Evolutionary conservation across 345 rosid species (phyloP).

Genomic region (Cardiospermum halicacabum): DNA sequence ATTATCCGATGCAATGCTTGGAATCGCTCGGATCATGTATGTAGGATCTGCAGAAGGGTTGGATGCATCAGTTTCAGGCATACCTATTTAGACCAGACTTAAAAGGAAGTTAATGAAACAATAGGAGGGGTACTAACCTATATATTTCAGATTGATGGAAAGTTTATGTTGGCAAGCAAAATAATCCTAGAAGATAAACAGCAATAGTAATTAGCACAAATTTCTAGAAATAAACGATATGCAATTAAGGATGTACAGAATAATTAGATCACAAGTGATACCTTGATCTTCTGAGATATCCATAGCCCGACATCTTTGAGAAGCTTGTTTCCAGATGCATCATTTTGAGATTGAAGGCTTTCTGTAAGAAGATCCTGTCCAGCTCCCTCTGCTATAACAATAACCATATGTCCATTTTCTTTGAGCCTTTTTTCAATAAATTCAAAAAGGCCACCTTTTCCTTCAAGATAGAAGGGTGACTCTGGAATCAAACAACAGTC

Average conservation of each 20-base stretch:
- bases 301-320: slow-evolving; percentile 78
- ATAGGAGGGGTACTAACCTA: slow-evolving; percentile 37
- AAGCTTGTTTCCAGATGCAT: slow-evolving; percentile 86
- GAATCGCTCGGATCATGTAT: slow-evolving; percentile 84
- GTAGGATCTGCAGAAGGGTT: slow-evolving; percentile 64
- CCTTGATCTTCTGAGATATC: slow-evolving; percentile 75
- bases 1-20: slow-evolving; percentile 80
- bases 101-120: slow-evolving; percentile 2
- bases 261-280: slow-evolving; percentile 16
- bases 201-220: background rate
- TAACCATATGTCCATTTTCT: slow-evolving; percentile 84
- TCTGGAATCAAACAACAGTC: slow-evolving; percentile 96
- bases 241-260: background rate
- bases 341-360: slow-evolving; percentile 46
- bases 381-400: slow-evolving; percentile 88
- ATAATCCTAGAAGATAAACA: slow-evolving; percentile 36
- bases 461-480: slow-evolving; percentile 88
- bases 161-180: slow-evolving; percentile 46
- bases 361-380: slow-evolving; percentile 74
- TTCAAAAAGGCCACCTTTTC: slow-evolving; percentile 76
- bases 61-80: slow-evolving; percentile 13
- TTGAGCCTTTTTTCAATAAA: slow-evolving; percentile 55
- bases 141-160: slow-evolving; percentile 72
- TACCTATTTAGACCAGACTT: slow-evolving; percentile 12
- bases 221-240: background rate